Evolutionary conservation across 192 early-diverging fungal species (phyloP), one percentile per base, ranked within the genome.

Genomic region (Martensiomyces pterosporus): DNA sequence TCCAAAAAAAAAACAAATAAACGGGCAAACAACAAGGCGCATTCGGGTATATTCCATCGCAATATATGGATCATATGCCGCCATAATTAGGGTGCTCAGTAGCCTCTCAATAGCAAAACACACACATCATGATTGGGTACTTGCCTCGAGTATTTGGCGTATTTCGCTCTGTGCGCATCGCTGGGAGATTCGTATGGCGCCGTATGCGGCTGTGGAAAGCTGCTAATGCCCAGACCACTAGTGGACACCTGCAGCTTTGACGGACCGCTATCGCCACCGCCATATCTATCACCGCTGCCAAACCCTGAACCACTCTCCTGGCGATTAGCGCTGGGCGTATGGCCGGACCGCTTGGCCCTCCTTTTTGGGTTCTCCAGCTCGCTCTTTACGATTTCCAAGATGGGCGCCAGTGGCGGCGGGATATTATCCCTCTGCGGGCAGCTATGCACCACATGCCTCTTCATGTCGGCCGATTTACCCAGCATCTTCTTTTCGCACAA

Each of bases 401-500:
- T 64, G 29, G 66, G 64, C 47, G 45, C 48, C 65, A 68, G 67
- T n/a, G 67, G 61, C 21, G 54, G 52, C 10, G 64, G 43, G 22
- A 75, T 75, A 1, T 52, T 42, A 46, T 50, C 22, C 5, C 64
- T 50, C 34, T 52, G 55, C 10, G 72, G 72, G 29, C 72, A 75
- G 48, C 49, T 52, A 22, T 52, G 39, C 17, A 75, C 66, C 55
- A 75, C 64, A 34, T 75, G 72, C 34, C 64, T 67, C 45, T 75
- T 75, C 72, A 75, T 75, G 18, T 75, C 72, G 1, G 72, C 72
- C 15, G 65, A 68, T 43, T 75, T 75, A 10, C 72, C 72, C 60
- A 75, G 53, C 72, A 75, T 75, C 40, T 54, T 59, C 53, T 75
- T 75, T 21, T 57, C 43, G 50, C 72, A 75, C n/a, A 68, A 60